Percentiles rank a stretch among this genome's conserved stretches.
These are phyloP conservation scores for Thymus mandschuricus DNA, from an alignment of 257 asterid genomes.

Conservation along the genomic window DNA sequence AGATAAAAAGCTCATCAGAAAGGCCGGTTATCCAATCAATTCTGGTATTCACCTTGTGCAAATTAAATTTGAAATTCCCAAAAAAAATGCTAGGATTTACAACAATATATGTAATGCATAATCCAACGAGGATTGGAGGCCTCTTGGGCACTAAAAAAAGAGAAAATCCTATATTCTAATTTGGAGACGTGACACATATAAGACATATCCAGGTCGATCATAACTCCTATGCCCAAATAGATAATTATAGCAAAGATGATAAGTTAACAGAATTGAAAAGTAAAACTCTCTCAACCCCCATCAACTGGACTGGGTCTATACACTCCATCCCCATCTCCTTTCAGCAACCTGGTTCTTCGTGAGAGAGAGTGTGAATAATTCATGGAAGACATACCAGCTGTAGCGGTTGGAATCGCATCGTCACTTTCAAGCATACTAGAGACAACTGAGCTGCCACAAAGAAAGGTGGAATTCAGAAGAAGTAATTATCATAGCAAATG, in stretches of 20 bases:
- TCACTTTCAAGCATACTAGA: slow-evolving; percentile 68
- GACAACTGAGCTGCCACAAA: slow-evolving; percentile 75
- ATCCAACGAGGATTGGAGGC: slow-evolving; percentile 23
- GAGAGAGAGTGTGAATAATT: slow-evolving; percentile 76
- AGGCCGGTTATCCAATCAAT: slow-evolving; percentile 11
- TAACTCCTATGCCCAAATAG: neutral
- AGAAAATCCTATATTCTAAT: neutral
- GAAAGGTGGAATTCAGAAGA: slow-evolving; percentile 34
- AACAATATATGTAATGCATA: slow-evolving; percentile 14
- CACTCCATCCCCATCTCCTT: slow-evolving; percentile 82
- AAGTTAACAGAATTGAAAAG: slow-evolving; percentile 16
- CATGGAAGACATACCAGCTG: slow-evolving; percentile 58
- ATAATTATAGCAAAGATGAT: slow-evolving; percentile 17
- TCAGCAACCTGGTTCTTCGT: slow-evolving; percentile 86
- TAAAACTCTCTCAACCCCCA: slow-evolving; percentile 67
- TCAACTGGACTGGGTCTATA: slow-evolving; percentile 69
- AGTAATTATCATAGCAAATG: slow-evolving; percentile 30
- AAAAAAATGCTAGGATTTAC: neutral
- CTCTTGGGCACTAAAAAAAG: slow-evolving; percentile 5
- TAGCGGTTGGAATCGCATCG: slow-evolving; percentile 71
- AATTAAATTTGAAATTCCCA: slow-evolving; percentile 21
- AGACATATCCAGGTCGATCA: neutral
- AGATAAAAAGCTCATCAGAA: slow-evolving; percentile 25
- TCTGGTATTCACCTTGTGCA: slow-evolving; percentile 25
- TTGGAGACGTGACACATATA: slow-evolving; percentile 11